Evolutionary conservation across 2,329 filamentous ascomycete species (phyloP).

Genomic region (Verruconis gallopava): DNA sequence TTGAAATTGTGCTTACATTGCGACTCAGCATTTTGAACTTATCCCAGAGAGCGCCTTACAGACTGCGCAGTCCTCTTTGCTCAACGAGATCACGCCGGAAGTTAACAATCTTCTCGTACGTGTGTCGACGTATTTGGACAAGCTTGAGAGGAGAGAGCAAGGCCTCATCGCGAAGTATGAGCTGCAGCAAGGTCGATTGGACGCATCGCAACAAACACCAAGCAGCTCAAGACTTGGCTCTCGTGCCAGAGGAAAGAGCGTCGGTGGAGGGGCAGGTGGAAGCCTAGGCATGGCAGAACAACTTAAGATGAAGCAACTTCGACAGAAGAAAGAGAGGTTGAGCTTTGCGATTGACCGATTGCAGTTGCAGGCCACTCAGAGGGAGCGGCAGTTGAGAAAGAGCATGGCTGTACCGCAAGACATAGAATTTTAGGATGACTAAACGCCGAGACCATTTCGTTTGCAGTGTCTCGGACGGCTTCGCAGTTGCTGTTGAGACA

Average conservation of each 20-base stretch:
- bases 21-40: constrained; percentile 70
- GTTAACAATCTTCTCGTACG: constrained; percentile 66
- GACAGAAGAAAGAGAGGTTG: constrained; percentile 72
- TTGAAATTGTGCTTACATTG: neutral
- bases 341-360: constrained; percentile 78
- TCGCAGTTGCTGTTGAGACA: too few species aligned
- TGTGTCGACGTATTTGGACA: constrained; percentile 72
- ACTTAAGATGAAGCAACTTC: constrained; percentile 51
- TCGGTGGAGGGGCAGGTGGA: neutral
- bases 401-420: constrained; percentile 48
- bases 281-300: constrained; percentile 32
- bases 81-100: constrained; percentile 82
- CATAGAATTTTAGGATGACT: constrained; percentile 4
- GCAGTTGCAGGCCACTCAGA: constrained; percentile 73
- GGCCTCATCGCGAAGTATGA: constrained; percentile 71
- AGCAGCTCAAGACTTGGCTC: constrained; percentile 8
- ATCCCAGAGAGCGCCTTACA: constrained; percentile 74
- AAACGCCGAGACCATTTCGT: too few species aligned
- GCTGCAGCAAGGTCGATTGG: constrained; percentile 62
- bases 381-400: constrained; percentile 58
- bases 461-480: too few species aligned
- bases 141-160: constrained; percentile 70
- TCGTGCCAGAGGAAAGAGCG: constrained; percentile 5
- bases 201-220: constrained; percentile 25
- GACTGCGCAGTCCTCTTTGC: constrained; percentile 68